Evolutionary conservation across 179 eudicot species (phyloP).

Genomic region (Beta lomatogona): DNA sequence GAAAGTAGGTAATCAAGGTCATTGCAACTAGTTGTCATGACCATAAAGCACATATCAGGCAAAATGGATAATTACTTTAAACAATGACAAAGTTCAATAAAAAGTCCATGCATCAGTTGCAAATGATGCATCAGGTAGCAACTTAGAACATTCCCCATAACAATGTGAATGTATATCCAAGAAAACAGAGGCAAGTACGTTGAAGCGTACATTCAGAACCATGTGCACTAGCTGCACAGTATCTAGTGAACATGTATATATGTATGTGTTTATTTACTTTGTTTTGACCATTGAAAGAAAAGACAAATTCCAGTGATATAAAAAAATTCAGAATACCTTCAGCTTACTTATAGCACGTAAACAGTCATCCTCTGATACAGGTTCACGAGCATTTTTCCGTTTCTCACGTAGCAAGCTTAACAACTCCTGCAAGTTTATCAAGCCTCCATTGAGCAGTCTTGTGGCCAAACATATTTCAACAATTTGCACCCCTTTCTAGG

Average conservation of each 20-base stretch:
- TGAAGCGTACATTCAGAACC: background rate
- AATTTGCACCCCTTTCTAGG: constrained; percentile 92
- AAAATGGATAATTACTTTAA: background rate
- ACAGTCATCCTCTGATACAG: constrained; percentile 92
- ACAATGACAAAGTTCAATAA: background rate
- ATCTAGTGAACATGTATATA: background rate
- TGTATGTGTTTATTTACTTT: background rate
- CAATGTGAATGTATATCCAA: background rate
- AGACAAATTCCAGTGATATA: background rate
- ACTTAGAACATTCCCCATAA: background rate
- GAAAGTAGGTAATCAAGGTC: no score
- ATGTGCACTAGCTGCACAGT: background rate
- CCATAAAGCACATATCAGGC: background rate
- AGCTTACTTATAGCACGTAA: constrained; percentile 96
- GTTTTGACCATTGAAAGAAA: background rate
- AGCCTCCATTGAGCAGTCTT: constrained; percentile 85
- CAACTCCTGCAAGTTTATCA: constrained; percentile 92
- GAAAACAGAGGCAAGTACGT: background rate
- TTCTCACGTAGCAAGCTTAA: constrained; percentile 66
- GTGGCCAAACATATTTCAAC: constrained; percentile 95
- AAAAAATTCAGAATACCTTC: constrained; percentile 55
- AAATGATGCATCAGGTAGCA: background rate
- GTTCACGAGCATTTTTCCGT: constrained; percentile 84
- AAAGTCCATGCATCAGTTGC: background rate
- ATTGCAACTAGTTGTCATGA: background rate